A percentile compares a stretch with the other conserved stretches of the same genome.
Conservation (phyloP, 208 protist species). For the Leptomonas pyrrhocoris region DNA sequence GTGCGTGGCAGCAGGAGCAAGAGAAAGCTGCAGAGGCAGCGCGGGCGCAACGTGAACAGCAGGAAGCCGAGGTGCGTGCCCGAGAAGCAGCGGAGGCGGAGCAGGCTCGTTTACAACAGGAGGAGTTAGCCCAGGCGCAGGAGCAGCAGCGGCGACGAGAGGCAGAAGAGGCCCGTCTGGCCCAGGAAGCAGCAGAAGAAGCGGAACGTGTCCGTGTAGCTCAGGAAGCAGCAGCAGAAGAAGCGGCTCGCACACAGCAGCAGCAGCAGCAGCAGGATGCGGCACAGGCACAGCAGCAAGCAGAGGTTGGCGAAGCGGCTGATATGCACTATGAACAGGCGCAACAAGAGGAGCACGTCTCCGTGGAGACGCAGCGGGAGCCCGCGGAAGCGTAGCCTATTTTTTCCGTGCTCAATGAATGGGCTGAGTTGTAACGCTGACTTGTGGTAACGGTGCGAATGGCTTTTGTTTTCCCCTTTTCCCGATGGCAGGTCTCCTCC, state of each 20-base stretch:
- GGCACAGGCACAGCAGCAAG: constrained; percentile 4
- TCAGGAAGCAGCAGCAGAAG: neutral
- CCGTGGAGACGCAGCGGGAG: constrained; percentile 2
- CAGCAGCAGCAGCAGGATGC: neutral
- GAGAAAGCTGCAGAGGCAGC: neutral
- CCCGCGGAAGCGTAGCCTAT: neutral
- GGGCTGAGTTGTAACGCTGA: neutral
- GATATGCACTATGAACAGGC: neutral
- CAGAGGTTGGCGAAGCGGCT: neutral
- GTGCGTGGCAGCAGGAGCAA: neutral
- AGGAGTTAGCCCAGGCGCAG: neutral
- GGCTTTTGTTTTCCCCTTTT: no score
- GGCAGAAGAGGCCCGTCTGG: neutral
- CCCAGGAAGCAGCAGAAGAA: neutral
- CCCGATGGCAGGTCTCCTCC: no score
- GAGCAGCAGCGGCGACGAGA: neutral
- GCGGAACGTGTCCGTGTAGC: neutral
- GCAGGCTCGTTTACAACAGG: neutral
- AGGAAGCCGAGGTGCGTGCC: neutral
- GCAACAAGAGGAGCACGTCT: neutral
- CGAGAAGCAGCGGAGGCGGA: neutral
- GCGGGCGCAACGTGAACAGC: neutral
- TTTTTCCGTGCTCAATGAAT: constrained; percentile 10
- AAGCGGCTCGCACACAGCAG: neutral
- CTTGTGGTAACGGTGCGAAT: no score